Evolutionary conservation across 805 yeast species (phyloP), one percentile per base, ranked within the genome.

Genomic region (Saccharomyces paradoxus): DNA sequence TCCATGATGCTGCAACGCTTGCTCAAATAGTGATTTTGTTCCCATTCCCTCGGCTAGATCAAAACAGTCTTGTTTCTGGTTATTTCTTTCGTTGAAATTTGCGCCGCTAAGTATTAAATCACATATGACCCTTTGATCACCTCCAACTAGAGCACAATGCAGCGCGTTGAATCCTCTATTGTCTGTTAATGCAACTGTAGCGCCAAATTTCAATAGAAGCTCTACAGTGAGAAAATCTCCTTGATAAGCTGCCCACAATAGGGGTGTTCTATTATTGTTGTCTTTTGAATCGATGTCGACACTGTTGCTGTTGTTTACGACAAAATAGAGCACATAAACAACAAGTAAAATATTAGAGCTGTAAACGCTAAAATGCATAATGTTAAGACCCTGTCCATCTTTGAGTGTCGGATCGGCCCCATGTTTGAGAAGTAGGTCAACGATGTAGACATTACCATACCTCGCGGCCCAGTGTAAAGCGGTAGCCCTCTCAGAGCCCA

Each of bases 241-340:
- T 65, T 91, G 97, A 67, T 88, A 89, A 1, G 94, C 87, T 0
- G 97, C 97, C 96, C 96, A 89, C 67, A 89, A 96, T 48, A 91
- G 73, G 0, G 90, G 75, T 0, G 97, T 88, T 48, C 96, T 74
- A n/a, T 80, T 79, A 48, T 78, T 79, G 3, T 81, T 80, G 68
- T 91, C 96, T 1, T 76, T 68, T 21, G 77, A 74, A 63, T 90
- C 89, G 21, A 87, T 75, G 48, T 83, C 81, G 30, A 86, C 61
- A 9, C 21, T 17, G 30, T 57, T 48, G 22, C 75, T 74, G 12
- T 14, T 17, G n/a, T 73, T 66, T 46, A 72, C 60, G 28, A 52
- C 51, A 57, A 69, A 70, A 14, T 71, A 76, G 50, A 86, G 69
- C 50, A 87, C 69, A 67, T 89, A 90, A 1, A 86, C 74, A 26